Evolutionary conservation across 495 filamentous ascomycete genomes (phyloP).

Genomic region (Penicillium alfredii): DNA sequence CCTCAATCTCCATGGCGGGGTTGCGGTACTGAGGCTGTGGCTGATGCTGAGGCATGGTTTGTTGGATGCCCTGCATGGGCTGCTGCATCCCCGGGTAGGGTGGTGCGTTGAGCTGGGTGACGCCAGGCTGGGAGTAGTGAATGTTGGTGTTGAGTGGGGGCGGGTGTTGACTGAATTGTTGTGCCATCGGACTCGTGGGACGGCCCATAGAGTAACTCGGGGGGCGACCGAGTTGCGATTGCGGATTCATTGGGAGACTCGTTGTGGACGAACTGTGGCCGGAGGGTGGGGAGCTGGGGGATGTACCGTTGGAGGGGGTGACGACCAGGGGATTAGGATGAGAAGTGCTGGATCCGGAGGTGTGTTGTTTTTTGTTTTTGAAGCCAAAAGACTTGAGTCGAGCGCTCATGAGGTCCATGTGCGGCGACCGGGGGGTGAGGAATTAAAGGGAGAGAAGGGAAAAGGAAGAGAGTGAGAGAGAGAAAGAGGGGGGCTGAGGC

Average conservation of each 20-base stretch:
- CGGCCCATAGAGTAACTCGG: conserved; percentile 66
- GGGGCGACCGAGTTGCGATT: conserved; percentile 47
- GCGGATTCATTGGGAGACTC: conserved; percentile 51
- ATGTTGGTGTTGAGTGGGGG: conserved; percentile 63
- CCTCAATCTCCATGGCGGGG: conserved; percentile 73
- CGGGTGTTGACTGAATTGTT: conserved; percentile 63
- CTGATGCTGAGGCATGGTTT: conserved; percentile 29
- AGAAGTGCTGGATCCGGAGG: conserved; percentile 9
- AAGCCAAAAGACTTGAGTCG: conserved; percentile 45
- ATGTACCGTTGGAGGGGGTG: conserved; percentile 31
- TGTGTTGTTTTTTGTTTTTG: conserved; percentile 36
- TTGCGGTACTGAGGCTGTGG: conserved; percentile 43
- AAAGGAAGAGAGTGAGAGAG: conserved; percentile 6
- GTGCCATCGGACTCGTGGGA: conserved; percentile 52
- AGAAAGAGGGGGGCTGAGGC: conserved; percentile 6
- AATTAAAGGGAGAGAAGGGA: conserved; percentile 11
- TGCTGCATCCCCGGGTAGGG: conserved; percentile 47
- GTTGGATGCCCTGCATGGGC: conserved; percentile 40
- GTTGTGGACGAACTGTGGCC: conserved; percentile 44
- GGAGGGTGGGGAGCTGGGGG: conserved; percentile 34
- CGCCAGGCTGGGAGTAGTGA: conserved; percentile 48
- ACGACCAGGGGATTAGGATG: conserved; percentile 20
- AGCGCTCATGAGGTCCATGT: conserved; percentile 48
- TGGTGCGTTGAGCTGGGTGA: conserved; percentile 42
- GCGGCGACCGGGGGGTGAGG: conserved; percentile 16